Percentiles rank a stretch among this genome's conserved stretches.
phyloP scores from a whole-genome alignment of 2,329 filamentous ascomycete genomes.

The Exophiala viscosa region DNA sequence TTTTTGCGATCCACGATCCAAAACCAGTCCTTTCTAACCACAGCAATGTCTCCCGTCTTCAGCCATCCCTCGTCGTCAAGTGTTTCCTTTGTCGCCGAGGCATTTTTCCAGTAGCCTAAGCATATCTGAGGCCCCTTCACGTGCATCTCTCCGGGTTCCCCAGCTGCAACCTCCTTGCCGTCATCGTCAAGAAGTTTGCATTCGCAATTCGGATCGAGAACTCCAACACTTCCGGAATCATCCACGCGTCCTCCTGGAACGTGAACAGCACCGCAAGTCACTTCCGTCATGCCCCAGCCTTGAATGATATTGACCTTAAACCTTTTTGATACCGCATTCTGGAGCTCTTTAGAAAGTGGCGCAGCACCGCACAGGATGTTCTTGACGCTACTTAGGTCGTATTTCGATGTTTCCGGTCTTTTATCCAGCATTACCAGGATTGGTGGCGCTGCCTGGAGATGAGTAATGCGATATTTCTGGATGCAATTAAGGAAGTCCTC shows the following conservation, averaged over 20 bases:
- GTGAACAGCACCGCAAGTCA: conserved; percentile 40
- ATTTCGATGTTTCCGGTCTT: conserved; percentile 46
- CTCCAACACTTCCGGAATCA: conserved; percentile 50
- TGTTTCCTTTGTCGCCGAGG: neutral
- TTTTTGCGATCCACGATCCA: conserved; percentile 70
- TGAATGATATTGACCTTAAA: conserved; percentile 45
- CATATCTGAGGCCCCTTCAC: conserved; percentile 38
- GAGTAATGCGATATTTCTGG: conserved; percentile 52
- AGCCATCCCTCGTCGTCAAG: neutral
- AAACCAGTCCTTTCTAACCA: neutral
- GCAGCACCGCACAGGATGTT: conserved; percentile 53
- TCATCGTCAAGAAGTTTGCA: conserved; percentile 53
- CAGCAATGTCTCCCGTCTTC: neutral
- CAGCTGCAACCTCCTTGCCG: conserved; percentile 48
- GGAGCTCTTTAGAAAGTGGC: conserved; percentile 44
- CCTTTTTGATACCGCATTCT: conserved; percentile 46
- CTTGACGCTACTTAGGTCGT: conserved; percentile 52
- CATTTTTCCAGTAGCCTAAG: conserved; percentile 48
- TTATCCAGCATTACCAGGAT: conserved; percentile 60
- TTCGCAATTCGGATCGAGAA: conserved; percentile 53
- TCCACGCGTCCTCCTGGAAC: conserved; percentile 42
- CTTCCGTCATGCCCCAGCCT: conserved; percentile 62
- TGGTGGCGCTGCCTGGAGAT: conserved; percentile 55
- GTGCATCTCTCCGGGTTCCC: conserved; percentile 37
- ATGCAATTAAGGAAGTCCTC: conserved; percentile 51